Evolutionary conservation across 1,284 basidiomycete species (phyloP).

Genomic region (Golubevia pallescens): DNA sequence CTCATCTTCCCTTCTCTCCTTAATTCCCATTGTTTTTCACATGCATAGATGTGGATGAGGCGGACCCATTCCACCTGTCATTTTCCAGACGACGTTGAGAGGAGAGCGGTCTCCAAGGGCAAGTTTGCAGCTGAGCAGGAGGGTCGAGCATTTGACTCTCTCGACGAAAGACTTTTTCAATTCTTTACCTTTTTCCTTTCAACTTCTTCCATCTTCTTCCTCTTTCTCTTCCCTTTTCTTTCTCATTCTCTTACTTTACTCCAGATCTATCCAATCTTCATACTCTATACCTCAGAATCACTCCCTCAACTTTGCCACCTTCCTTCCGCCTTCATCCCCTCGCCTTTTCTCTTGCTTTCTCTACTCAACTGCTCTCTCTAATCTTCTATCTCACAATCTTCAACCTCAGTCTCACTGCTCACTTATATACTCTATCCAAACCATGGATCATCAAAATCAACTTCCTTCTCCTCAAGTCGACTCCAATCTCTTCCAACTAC

Average conservation of each 20-base stretch:
- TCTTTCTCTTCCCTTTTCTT: neutral
- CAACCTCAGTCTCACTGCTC: neutral
- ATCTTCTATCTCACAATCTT: neutral
- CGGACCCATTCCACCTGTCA: no score
- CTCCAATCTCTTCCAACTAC: neutral
- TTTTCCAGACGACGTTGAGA: no score
- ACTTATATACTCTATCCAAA: no score
- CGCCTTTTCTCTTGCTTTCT: neutral
- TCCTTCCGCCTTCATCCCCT: neutral
- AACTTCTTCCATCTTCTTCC: neutral
- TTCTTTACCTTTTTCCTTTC: neutral
- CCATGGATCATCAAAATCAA: neutral
- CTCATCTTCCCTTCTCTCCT: no score
- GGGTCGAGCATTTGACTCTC: no score
- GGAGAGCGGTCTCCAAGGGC: no score
- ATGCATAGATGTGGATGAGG: no score
- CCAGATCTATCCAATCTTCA: no score
- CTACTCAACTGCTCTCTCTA: neutral
- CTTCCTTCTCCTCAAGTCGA: neutral
- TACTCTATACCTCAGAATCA: no score
- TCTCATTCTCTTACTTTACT: neutral
- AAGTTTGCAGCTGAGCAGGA: no score
- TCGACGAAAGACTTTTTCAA: no score
- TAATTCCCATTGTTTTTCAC: no score
- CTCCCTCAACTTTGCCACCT: neutral